A percentile compares a stretch with the other conserved stretches of the same genome.
Evolutionary conservation across 805 yeast species (phyloP).

Genomic region (Metschnikowia lochheadii): DNA sequence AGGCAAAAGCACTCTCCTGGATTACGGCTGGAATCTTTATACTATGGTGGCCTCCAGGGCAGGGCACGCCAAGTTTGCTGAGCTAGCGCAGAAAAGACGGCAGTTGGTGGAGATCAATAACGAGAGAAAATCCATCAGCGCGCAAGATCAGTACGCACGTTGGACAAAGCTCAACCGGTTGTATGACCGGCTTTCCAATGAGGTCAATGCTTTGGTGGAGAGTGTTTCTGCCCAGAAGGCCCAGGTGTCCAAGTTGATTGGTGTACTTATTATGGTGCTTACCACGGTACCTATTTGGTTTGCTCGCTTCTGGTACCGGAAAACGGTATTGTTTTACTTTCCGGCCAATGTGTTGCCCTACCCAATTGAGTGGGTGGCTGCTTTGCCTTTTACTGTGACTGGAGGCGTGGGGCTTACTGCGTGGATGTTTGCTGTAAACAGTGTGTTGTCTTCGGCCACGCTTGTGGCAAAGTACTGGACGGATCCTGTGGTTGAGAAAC

Average conservation of each 20-base stretch:
- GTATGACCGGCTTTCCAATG: slow-evolving; percentile 51
- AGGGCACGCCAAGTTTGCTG: slow-evolving; percentile 29
- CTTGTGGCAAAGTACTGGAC: slow-evolving; percentile 17
- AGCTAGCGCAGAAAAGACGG: slow-evolving; percentile 26
- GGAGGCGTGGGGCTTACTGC: slow-evolving; percentile 60
- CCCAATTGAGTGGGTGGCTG: slow-evolving; percentile 49
- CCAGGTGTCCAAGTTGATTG: slow-evolving; percentile 30
- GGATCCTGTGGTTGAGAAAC: slow-evolving; percentile 16
- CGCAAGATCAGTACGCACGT: slow-evolving; percentile 91
- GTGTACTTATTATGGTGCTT: slow-evolving; percentile 29
- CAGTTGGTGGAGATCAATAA: slow-evolving; percentile 47
- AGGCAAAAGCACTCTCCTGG: slow-evolving; percentile 33
- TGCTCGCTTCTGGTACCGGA: slow-evolving; percentile 50
- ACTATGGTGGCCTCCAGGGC: slow-evolving; percentile 27
- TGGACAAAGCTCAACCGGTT: slow-evolving; percentile 91
- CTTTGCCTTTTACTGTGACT: slow-evolving; percentile 59
- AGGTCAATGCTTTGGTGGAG: slow-evolving; percentile 43
- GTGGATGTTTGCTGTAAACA: slow-evolving; percentile 48
- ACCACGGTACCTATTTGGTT: slow-evolving; percentile 48
- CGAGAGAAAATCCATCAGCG: slow-evolving; percentile 60
- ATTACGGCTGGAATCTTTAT: slow-evolving; percentile 37
- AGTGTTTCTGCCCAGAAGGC: slow-evolving; percentile 35
- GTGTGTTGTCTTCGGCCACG: slow-evolving; percentile 21
- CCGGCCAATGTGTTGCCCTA: slow-evolving; percentile 57
- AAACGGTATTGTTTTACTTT: slow-evolving; percentile 52